Evolutionary conservation across 2,329 filamentous ascomycete species (phyloP), one percentile per base, ranked within the genome.

Genomic region (Penicillium sp.): DNA sequence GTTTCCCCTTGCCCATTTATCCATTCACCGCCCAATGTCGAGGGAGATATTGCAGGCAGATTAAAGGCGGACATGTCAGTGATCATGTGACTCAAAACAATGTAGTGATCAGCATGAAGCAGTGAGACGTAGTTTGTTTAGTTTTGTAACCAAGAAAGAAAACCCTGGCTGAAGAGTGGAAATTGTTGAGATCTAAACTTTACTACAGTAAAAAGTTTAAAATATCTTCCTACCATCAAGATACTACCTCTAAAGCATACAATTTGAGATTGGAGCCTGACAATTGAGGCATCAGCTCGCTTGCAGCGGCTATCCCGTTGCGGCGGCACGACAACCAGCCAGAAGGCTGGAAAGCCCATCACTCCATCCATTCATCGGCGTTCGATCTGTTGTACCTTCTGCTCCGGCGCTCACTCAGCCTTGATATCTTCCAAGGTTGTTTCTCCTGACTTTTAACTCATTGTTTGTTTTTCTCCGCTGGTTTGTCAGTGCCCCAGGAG

Each of bases 231-330:
- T 13, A 15, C 44, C 15, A 16, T 9, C 19, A 40, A 33, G 8
- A 13, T 11, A 36, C 9, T 16, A 11, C n/a, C 13, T 8, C 21
- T 10, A 2, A 50, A 49, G 27, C 31, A 19, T 31, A 16, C 25
- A 49, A 49, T 54, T 54, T 5, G 7, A 29, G 13, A 34, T 39
- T 21, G 4, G 38, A 25, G 53, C 65, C 63, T 66, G 49, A 63
- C 19, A 2, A 8, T 33, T 59, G 44, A 70, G 66, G 65, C 63
- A 62, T 3, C 19, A 51, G 48, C 66, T 75, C 72, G 72, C 72
- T 75, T 75, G 68, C 65, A 65, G 73, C 72, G 73, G 67, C 68
- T 75, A 75, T 69, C 66, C 66, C 63, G 62, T 72, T 72, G 71
- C 69, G 68, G 70, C 68, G 72, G 70, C 68, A 72, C 64, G 66